Percentiles rank a stretch among this genome's conserved stretches.
Conservation (phyloP, 352 stramenopile genomes). For the Phytophthora pisi region DNA sequence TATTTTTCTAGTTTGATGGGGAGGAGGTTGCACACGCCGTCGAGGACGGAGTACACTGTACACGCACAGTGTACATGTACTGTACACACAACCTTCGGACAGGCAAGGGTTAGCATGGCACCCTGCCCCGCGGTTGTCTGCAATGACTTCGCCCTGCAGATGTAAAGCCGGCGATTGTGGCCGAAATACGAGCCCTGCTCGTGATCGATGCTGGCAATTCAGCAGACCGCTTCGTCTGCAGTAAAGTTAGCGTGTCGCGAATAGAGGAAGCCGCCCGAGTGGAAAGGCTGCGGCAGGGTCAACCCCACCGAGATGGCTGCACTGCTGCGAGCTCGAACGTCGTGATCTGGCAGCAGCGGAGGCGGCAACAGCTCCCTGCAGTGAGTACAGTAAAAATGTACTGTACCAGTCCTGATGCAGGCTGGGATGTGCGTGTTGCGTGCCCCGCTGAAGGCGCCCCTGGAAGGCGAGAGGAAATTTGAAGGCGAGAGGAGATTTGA, state of each 20-base stretch:
- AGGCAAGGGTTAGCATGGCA: conserved; percentile 9
- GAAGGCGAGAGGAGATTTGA: conserved; percentile 26
- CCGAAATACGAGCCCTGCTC: no score
- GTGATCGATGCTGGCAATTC: no score
- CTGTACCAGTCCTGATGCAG: no score
- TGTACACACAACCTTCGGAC: conserved; percentile 1
- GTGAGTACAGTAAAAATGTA: no score
- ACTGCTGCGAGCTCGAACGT: no score
- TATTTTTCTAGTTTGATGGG: conserved; percentile 1
- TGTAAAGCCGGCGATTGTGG: neutral
- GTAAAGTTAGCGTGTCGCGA: neutral
- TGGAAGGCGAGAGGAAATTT: conserved; percentile 10
- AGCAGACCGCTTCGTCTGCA: conserved; percentile 16
- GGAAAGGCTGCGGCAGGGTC: no score
- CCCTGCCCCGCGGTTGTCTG: neutral
- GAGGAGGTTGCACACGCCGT: conserved; percentile 1
- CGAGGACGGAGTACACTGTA: no score
- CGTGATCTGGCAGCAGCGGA: no score
- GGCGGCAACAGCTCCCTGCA: no score
- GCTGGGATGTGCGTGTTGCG: conserved; percentile 1
- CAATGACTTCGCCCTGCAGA: neutral
- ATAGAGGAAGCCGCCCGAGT: neutral
- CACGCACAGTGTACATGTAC: no score
- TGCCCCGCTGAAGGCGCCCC: neutral
- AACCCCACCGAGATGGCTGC: no score